Evolutionary conservation across 768 basidiomycete species (phyloP).

Genomic region (Leccinum rimulosum): DNA sequence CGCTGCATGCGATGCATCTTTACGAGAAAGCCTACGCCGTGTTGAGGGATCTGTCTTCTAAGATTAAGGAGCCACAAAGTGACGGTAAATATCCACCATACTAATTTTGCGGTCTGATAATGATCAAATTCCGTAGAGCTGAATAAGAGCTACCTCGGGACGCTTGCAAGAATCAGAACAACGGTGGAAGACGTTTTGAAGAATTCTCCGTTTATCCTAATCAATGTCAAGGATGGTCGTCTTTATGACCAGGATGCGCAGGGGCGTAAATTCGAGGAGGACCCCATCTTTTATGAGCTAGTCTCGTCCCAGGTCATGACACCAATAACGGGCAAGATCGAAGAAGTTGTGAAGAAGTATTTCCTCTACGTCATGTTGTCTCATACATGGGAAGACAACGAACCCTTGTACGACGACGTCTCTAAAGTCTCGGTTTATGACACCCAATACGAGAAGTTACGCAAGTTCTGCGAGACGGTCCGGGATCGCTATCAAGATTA

Average conservation of each 20-base stretch:
- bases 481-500: constrained; percentile 1
- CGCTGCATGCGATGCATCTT: background rate
- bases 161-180: background rate
- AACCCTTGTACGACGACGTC: constrained; percentile 10
- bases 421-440: background rate
- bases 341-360: background rate
- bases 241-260: background rate
- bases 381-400: constrained; percentile 13
- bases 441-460: constrained; percentile 7
- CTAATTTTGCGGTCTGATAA: background rate
- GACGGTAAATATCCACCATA: background rate
- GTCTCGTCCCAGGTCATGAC: constrained; percentile 1
- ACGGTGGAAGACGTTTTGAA: background rate
- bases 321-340: background rate
- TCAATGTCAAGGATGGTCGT: constrained; percentile 4
- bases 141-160: background rate
- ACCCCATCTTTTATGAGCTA: background rate
- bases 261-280: constrained; percentile 1
- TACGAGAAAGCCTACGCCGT: background rate
- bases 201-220: constrained; percentile 10
- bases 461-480: constrained; percentile 7
- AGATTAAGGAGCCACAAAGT: background rate
- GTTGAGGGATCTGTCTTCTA: background rate
- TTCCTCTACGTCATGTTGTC: constrained; percentile 20
- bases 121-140: constrained; percentile 1